These are phyloP conservation scores for Talaromyces ruber DNA, from an alignment of 495 filamentous ascomycete genomes.

Conservation along the genomic window DNA sequence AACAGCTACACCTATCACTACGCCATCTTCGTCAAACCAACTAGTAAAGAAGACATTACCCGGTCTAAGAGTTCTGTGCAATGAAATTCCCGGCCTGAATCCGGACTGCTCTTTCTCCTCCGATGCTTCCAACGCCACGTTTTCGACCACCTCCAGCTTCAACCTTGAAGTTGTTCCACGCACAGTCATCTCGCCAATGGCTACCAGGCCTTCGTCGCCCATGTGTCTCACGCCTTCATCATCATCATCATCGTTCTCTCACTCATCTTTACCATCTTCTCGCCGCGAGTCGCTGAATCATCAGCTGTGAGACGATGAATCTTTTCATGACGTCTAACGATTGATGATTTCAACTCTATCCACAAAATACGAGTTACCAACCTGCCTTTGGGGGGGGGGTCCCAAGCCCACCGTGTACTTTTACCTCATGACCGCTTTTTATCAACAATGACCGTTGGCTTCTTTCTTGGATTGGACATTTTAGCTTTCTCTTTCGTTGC, in stretches of 20 bases:
- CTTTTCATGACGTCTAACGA: constrained; percentile 11
- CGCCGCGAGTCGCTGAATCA: constrained; percentile 25
- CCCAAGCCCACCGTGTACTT: not conserved
- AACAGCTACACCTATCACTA: not conserved
- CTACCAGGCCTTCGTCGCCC: constrained; percentile 33
- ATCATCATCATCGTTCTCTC: constrained; percentile 12
- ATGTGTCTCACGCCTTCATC: constrained; percentile 16
- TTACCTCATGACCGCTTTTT: not conserved
- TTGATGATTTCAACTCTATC: constrained; percentile 10
- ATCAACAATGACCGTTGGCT: not conserved
- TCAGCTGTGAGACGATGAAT: constrained; percentile 15
- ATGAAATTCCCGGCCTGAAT: constrained; percentile 23
- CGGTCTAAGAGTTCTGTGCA: constrained; percentile 31
- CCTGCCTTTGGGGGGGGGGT: not conserved
- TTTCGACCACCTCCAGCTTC: constrained; percentile 13
- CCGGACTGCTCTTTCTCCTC: constrained; percentile 17
- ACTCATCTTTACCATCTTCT: constrained; percentile 20
- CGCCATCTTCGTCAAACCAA: not conserved
- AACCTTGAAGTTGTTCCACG: constrained; percentile 23
- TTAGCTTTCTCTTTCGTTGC: constrained; percentile 5
- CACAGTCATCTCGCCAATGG: constrained; percentile 20
- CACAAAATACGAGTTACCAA: not conserved
- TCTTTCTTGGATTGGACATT: not conserved
- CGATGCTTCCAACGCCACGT: not conserved
- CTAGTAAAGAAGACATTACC: constrained; percentile 28